Evolutionary conservation across 1,284 basidiomycete species (phyloP).

Genomic region (Cutaneotrichosporon cavernicola): DNA sequence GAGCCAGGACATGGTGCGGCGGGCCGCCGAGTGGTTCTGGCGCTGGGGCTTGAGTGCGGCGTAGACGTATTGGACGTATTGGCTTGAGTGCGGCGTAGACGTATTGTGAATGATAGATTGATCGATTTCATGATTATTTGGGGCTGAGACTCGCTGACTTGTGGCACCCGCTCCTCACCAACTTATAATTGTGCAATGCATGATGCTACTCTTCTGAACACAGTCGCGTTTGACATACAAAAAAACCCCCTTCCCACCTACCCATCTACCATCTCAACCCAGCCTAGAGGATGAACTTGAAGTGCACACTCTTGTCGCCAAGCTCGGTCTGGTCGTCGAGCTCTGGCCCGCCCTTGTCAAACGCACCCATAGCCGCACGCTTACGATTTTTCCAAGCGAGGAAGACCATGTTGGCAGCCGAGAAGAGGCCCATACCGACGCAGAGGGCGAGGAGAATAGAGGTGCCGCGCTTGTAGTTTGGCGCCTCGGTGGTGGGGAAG

Average conservation of each 20-base stretch:
- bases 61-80: neutral
- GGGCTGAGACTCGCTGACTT: neutral
- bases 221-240: neutral
- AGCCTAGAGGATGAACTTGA: slow-evolving; percentile 23
- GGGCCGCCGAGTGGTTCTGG: slow-evolving; percentile 49
- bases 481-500: slow-evolving; percentile 55
- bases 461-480: slow-evolving; percentile 55
- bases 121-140: neutral
- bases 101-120: too few species aligned
- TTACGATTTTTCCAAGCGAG: slow-evolving; percentile 27
- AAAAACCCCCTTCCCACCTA: neutral
- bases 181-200: neutral
- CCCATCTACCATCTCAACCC: neutral
- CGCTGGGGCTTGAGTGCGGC: slow-evolving; percentile 33
- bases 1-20: slow-evolving; percentile 48
- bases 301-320: slow-evolving; percentile 24
- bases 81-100: slow-evolving; percentile 28
- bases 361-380: slow-evolving; percentile 4
- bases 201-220: neutral
- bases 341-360: neutral
- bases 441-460: slow-evolving; percentile 31
- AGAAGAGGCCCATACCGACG: slow-evolving; percentile 21
- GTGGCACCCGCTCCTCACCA: neutral
- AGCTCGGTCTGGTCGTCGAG: slow-evolving; percentile 13
- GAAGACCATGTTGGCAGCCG: slow-evolving; percentile 30